Evolutionary conservation across 495 filamentous ascomycete species (phyloP).

Genomic region (Hypoxylon fuscum): DNA sequence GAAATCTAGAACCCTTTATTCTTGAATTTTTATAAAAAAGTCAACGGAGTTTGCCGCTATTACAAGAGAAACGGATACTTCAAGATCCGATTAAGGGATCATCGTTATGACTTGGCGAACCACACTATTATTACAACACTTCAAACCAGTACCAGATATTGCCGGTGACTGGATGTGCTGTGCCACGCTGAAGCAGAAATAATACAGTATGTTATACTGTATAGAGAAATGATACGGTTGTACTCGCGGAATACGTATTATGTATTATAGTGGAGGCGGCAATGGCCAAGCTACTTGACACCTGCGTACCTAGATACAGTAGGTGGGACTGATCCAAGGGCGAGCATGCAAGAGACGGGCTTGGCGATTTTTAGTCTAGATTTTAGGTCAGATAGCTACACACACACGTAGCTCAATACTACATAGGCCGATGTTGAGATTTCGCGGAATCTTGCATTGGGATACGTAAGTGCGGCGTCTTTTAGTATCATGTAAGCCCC

Average conservation of each 20-base stretch:
- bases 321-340: slow-evolving; percentile 21
- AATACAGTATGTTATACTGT: slow-evolving; percentile 6
- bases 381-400: slow-evolving; percentile 33
- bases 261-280: slow-evolving; percentile 26
- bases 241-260: slow-evolving; percentile 24
- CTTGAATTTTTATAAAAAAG: too few relatives aligned
- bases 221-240: slow-evolving; percentile 15
- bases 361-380: slow-evolving; percentile 39
- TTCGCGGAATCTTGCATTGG: slow-evolving; percentile 47
- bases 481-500: slow-evolving; percentile 30
- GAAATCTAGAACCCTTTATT: too few relatives aligned
- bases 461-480: slow-evolving; percentile 41
- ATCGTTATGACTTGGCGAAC: slow-evolving; percentile 24
- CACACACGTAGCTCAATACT: background rate
- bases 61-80: slow-evolving; percentile 27
- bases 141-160: slow-evolving; percentile 30
- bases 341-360: slow-evolving; percentile 41
- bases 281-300: slow-evolving; percentile 26
- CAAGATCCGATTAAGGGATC: slow-evolving; percentile 34
- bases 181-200: slow-evolving; percentile 24
- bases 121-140: too few relatives aligned
- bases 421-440: slow-evolving; percentile 33
- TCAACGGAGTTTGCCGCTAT: slow-evolving; percentile 22
- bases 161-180: slow-evolving; percentile 16
- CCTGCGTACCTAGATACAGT: slow-evolving; percentile 29